A percentile compares a stretch with the other conserved stretches of the same genome.
phyloP scores from a whole-genome alignment of 768 basidiomycete genomes.

The Coprinopsis sp. region DNA sequence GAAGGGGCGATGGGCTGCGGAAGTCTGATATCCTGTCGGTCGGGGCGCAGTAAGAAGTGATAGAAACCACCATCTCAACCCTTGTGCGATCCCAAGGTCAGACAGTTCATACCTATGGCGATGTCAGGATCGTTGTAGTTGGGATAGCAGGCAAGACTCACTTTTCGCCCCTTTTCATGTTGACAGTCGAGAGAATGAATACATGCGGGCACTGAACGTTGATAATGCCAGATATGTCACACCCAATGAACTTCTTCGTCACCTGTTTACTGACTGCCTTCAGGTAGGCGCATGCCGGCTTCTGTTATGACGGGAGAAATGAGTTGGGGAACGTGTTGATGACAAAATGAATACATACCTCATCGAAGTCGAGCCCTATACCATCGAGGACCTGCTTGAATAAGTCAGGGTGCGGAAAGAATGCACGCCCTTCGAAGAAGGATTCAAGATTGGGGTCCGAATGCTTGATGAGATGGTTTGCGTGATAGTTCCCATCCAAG shows the following conservation, averaged over 20 bases:
- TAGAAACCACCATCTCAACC: too few relatives aligned
- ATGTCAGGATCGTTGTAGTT: too few relatives aligned
- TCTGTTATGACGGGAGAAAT: conserved; percentile 11
- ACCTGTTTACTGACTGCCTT: conserved; percentile 22
- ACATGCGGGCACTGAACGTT: conserved; percentile 24
- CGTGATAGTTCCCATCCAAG: conserved; percentile 22
- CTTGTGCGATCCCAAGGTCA: too few relatives aligned
- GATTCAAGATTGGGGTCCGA: conserved; percentile 18
- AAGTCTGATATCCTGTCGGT: too few relatives aligned
- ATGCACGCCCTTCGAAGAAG: conserved; percentile 14
- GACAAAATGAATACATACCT: neutral
- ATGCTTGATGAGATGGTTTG: conserved; percentile 20
- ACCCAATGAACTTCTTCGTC: conserved; percentile 25
- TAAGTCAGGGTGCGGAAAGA: conserved; percentile 15
- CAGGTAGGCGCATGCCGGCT: conserved; percentile 18
- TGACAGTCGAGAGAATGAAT: conserved; percentile 17
- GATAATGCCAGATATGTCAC: conserved; percentile 22
- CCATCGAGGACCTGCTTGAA: neutral
- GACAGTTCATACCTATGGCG: too few relatives aligned
- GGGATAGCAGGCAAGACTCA: too few relatives aligned
- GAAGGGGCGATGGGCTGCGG: too few relatives aligned
- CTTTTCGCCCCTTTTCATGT: conserved; percentile 26
- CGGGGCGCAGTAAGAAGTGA: too few relatives aligned
- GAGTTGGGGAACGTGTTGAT: neutral
- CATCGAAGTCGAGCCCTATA: neutral